Conservation (phyloP, 257 asterid species). For the Nicotiana tabacum region DNA sequence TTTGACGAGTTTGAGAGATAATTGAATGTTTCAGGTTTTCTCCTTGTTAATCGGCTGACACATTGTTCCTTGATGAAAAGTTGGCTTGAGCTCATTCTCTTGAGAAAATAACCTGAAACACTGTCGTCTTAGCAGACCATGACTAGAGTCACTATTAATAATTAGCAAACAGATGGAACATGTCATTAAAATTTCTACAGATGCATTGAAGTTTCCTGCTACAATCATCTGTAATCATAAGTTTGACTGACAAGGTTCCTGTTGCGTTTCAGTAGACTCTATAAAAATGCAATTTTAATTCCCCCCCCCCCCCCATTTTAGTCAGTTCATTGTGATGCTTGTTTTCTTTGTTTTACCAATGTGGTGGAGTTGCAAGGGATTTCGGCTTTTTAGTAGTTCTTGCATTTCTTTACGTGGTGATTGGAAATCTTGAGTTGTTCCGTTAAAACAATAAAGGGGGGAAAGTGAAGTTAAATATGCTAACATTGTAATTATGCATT, state of each 20-base stretch:
- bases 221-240: no score
- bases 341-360: not conserved
- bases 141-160: no score
- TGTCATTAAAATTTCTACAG: no score
- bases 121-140: not conserved
- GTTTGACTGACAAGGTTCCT: not conserved
- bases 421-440: not conserved
- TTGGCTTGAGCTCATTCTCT: not conserved
- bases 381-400: not conserved
- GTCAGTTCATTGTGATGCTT: not conserved
- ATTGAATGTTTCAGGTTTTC: not conserved
- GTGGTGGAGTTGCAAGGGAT: not conserved
- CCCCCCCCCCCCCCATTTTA: no score
- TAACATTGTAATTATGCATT: not conserved
- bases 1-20: not conserved
- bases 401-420: not conserved
- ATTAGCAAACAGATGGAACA: no score
- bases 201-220: not conserved
- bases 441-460: not conserved
- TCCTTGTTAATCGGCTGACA: not conserved
- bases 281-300: not conserved
- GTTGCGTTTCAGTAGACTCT: not conserved
- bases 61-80: not conserved
- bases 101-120: not conserved
- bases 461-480: not conserved